Evolutionary conservation across 768 basidiomycete species (phyloP), one percentile per base, ranked within the genome.

Genomic region (Lactarius akahatsu): DNA sequence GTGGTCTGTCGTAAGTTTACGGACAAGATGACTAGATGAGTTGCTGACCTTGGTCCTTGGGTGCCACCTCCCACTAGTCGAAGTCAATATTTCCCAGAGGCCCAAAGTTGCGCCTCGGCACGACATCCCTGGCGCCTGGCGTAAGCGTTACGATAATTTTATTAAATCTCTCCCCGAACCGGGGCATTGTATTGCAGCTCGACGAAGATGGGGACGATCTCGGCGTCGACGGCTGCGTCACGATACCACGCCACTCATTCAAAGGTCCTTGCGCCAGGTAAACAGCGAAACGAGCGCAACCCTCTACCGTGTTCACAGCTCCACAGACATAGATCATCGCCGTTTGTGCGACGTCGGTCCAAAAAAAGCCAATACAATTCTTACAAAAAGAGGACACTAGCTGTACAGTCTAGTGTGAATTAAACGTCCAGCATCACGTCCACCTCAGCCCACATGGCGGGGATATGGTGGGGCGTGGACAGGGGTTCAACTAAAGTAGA

Each of bases 351-450:
- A 32, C 38, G 57, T 57, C 16, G 50, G 18, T 58, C 23, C 50
- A 26, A 16, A 16, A 57, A 47, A 43, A 54, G 50, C 34, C 32
- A 45, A 32, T 62, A 36, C 20, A 26, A 16, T 58, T 16, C 15
- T n/a, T 59, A 67, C 62, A 67, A 63, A 57, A 67, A 57, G 43
- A 43, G 20, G 20, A 41, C 16, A n/a, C 26, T 11, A 30, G 57
- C 15, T n/a, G 40, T 54, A 38, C 61, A 36, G 41, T 67, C 61
- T 63, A 67, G 41, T 40, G 26, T 43, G 36, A 30, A 63, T 59
- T 50, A 57, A 36, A 54, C 26, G 23, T 32, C 47, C 41, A 38
- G 30, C 11, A 58, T 28, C 9, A 57, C 56, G 47, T 23, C 38
- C 61, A 32, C 54, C 18, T 40, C 38, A 52, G 15, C n/a, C 66